phyloP scores from a whole-genome alignment of 2,329 filamentous ascomycete genomes.

The Orbilia blumenaviensis region DNA sequence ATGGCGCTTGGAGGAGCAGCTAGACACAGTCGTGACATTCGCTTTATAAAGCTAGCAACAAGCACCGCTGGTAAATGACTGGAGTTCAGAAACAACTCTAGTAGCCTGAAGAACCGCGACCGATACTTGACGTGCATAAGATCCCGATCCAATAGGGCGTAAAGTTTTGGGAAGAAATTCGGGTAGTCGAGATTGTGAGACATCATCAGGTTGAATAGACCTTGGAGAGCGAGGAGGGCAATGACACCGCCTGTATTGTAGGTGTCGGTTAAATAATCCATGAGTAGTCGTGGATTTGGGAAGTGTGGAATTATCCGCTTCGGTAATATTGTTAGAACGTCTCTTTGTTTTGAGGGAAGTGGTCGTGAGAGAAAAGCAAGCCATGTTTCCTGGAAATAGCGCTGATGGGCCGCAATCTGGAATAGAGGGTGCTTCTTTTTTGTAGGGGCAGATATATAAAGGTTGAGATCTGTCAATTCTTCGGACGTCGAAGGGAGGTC shows the following conservation, averaged over 20 bases:
- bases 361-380: slow-evolving; percentile 75
- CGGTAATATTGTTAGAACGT: slow-evolving; percentile 80
- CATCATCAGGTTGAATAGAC: slow-evolving; percentile 93
- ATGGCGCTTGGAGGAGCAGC: slow-evolving; percentile 88
- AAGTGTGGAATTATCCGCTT: slow-evolving; percentile 89
- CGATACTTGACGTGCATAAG: slow-evolving; percentile 94
- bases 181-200: slow-evolving; percentile 96
- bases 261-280: slow-evolving; percentile 96
- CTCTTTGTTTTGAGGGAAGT: slow-evolving; percentile 77
- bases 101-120: slow-evolving; percentile 87
- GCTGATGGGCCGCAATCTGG: slow-evolving; percentile 76
- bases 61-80: slow-evolving; percentile 90
- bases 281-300: slow-evolving; percentile 82
- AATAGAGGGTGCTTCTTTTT: slow-evolving; percentile 75
- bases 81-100: slow-evolving; percentile 89
- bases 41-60: slow-evolving; percentile 95
- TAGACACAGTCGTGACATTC: slow-evolving; percentile 83
- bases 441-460: slow-evolving; percentile 66
- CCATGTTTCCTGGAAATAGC: slow-evolving; percentile 84
- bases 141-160: slow-evolving; percentile 85
- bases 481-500: slow-evolving; percentile 37
- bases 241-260: slow-evolving; percentile 87
- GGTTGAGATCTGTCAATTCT: slow-evolving; percentile 31
- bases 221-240: slow-evolving; percentile 86
- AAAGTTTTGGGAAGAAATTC: slow-evolving; percentile 90